Evolutionary conservation across 2,329 filamentous ascomycete genomes (phyloP), one percentile per base, ranked within the genome.

Genomic region (Claviceps digitariae): DNA sequence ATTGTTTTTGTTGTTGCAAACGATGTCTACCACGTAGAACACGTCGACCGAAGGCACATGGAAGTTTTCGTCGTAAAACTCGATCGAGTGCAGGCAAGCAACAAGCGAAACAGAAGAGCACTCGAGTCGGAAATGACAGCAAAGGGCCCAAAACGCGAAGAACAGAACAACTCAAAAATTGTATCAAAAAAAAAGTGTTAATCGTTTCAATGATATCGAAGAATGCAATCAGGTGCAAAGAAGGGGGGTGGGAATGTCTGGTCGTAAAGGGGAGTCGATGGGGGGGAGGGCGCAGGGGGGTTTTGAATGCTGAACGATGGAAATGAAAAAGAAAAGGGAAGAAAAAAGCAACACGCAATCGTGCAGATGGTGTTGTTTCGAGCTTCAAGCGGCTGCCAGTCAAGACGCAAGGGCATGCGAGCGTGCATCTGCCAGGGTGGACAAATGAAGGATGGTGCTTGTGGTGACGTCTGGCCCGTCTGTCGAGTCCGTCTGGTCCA

Each of bases 201-300:
- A 45, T 54, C 20, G 45, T 45, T 46, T 43, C 44, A 54, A 54
- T 20, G 48, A 54, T 54, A 47, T 49, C 52, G 50, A 54, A 54
- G 48, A 49, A 36, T 44, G 49, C 51, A 55, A 48, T 9, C 49
- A 52, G 41, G 46, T 50, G 45, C 50, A 52, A 48, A 40, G 34
- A 17, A n/a, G 21, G 15, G 43, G 44, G 6, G 8, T 2, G 25
- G 34, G 17, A 29, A 27, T 34, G 31, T 34, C 10, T 10, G 31
- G 31, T 34, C 10, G 31, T 34, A 34, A 23, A 36, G 20, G 34
- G 44, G 47, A 25, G 29, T 23, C 15, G 38, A 34, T 17, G 8
- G 5, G 13, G 41, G 48, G 34, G 21, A 15, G n/a, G 40, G 29
- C 20, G 13, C 6, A 8, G 27, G 12, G 40, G 29, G 29, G 13